Conservation (phyloP, 805 yeast species). For the Cyberlindnera xishuangbannaensis region DNA sequence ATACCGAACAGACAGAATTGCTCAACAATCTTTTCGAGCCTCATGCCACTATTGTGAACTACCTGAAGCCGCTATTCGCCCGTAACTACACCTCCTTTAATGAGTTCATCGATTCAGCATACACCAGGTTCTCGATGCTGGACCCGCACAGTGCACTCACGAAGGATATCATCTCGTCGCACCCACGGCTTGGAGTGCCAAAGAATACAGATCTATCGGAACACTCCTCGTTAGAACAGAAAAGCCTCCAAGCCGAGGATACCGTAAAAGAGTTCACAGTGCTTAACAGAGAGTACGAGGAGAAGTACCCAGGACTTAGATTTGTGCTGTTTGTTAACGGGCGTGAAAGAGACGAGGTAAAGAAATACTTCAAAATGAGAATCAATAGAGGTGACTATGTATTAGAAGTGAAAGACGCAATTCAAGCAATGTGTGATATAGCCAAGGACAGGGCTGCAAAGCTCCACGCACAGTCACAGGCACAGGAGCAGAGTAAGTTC, state of each 20-base stretch:
- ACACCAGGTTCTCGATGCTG: constrained; percentile 9
- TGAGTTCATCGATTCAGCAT: constrained; percentile 16
- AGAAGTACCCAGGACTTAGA: constrained; percentile 59
- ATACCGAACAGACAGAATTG: constrained; percentile 30
- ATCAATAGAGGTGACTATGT: constrained; percentile 49
- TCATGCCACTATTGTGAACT: constrained; percentile 16
- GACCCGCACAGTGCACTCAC: constrained; percentile 14
- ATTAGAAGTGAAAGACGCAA: constrained; percentile 59
- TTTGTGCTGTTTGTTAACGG: constrained; percentile 92
- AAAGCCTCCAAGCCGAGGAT: constrained; percentile 49
- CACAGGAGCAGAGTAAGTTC: constrained; percentile 25
- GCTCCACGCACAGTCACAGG: constrained; percentile 33
- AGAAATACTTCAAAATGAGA: constrained; percentile 54
- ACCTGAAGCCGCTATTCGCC: constrained; percentile 15
- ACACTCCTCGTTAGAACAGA: constrained; percentile 71
- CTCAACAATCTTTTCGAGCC: constrained; percentile 32
- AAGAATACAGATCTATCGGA: constrained; percentile 42
- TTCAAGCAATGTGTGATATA: constrained; percentile 88
- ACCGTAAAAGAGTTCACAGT: constrained; percentile 39
- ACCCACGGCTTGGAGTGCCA: constrained; percentile 80
- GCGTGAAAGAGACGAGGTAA: constrained; percentile 56
- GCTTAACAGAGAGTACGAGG: constrained; percentile 61
- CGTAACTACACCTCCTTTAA: constrained; percentile 7
- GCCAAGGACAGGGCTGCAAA: constrained; percentile 73
- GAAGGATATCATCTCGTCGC: constrained; percentile 71